A percentile compares a stretch with the other conserved stretches of the same genome.
These are phyloP conservation scores for Tylopilus vinaceipallidus DNA, from an alignment of 768 basidiomycete genomes.

Conservation along the genomic window DNA sequence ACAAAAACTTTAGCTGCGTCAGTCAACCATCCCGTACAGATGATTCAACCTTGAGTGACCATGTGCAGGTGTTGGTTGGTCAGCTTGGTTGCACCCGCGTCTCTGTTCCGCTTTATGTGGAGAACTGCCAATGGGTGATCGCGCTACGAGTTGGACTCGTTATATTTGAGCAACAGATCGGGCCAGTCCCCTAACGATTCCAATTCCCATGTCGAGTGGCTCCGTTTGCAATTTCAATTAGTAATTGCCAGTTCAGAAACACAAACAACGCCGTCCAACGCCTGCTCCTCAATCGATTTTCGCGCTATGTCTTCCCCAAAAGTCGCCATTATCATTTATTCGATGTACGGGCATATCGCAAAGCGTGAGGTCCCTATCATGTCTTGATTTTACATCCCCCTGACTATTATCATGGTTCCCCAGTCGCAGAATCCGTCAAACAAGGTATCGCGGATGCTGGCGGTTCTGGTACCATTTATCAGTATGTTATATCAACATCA, in stretches of 20 bases:
- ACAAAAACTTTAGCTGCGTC: too few species aligned
- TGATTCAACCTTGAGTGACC: too few species aligned
- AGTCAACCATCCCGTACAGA: too few species aligned
- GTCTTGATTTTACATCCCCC: not conserved
- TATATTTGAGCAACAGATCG: too few species aligned
- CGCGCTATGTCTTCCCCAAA: conserved; percentile 46
- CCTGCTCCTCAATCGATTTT: conserved; percentile 2
- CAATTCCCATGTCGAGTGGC: conserved; percentile 1
- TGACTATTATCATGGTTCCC: conserved; percentile 6
- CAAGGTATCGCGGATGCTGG: conserved; percentile 47
- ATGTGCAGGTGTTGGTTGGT: too few species aligned
- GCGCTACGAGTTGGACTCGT: not conserved
- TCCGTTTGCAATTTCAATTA: not conserved
- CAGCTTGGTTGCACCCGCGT: not conserved
- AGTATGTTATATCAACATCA: conserved; percentile 37
- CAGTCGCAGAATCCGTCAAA: conserved; percentile 60
- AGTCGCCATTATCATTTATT: conserved; percentile 71
- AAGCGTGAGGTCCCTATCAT: conserved; percentile 44
- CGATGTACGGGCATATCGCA: conserved; percentile 72
- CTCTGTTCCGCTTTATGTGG: not conserved
- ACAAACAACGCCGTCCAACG: conserved; percentile 14
- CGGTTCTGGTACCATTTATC: conserved; percentile 50
- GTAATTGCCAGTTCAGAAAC: too few species aligned
- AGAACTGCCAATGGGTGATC: too few species aligned
- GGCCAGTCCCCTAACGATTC: conserved; percentile 7